Percentiles rank a stretch among this genome's conserved stretches.
Evolutionary conservation across 768 basidiomycete species (phyloP).

Genomic region (Macrolepiota dolichaula): DNA sequence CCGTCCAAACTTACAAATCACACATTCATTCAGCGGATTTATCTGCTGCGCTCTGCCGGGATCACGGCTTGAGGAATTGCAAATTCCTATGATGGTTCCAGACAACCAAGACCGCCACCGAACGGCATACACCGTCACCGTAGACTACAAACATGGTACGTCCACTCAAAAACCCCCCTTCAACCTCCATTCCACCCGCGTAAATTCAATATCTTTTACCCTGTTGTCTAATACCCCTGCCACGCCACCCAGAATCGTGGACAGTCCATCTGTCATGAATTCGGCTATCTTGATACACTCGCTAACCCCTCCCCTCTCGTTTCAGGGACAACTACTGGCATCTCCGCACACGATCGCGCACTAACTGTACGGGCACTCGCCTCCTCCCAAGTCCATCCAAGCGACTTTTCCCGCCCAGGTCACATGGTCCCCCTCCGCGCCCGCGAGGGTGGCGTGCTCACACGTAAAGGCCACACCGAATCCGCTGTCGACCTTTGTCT

Average conservation of each 20-base stretch:
- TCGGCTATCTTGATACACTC: conserved; percentile 7
- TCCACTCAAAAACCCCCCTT: conserved; percentile 11
- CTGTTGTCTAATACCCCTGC: not conserved
- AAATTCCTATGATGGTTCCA: conserved; percentile 93
- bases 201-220: not conserved
- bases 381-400: conserved; percentile 44
- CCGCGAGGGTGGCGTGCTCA: conserved; percentile 77
- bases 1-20: not conserved
- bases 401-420: conserved; percentile 88
- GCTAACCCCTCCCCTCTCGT: not conserved
- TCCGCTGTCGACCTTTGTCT: conserved; percentile 82
- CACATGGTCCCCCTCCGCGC: conserved; percentile 94
- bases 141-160: conserved; percentile 88
- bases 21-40: conserved; percentile 68
- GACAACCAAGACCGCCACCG: conserved; percentile 86
- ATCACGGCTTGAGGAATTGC: conserved; percentile 70
- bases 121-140: conserved; percentile 94
- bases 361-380: conserved; percentile 85
- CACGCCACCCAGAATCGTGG: not conserved
- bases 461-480: conserved; percentile 94
- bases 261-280: not conserved
- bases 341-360: conserved; percentile 93
- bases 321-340: conserved; percentile 91
- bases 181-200: conserved; percentile 7
- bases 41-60: conserved; percentile 85